phyloP scores from a whole-genome alignment of 2,329 filamentous ascomycete species.

The Xylariaceae sp. region DNA sequence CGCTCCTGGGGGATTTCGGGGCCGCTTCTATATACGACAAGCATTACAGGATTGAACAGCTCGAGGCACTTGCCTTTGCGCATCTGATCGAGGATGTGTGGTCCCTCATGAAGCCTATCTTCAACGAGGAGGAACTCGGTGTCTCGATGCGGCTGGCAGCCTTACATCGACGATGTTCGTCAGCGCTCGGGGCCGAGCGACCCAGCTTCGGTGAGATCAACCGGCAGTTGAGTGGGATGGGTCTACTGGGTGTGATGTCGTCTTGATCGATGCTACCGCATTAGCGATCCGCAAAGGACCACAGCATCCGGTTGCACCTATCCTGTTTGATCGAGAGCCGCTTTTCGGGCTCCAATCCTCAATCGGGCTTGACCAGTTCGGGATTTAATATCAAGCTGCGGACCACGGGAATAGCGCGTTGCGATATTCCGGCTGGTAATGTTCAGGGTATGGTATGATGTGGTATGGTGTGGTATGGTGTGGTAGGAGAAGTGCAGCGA shows the following conservation, averaged over 20 bases:
- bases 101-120: constrained; percentile 34
- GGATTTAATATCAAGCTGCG: constrained; percentile 12
- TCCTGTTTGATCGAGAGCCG: constrained; percentile 3
- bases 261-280: constrained; percentile 9
- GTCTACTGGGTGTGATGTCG: constrained; percentile 6
- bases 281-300: not conserved
- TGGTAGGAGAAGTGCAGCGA: constrained; percentile 7
- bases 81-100: constrained; percentile 50
- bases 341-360: constrained; percentile 12
- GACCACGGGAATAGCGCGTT: constrained; percentile 15
- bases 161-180: constrained; percentile 36
- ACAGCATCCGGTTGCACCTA: constrained; percentile 2
- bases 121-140: constrained; percentile 13
- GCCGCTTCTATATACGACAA: constrained; percentile 48
- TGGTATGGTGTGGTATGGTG: constrained; percentile 11
- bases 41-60: constrained; percentile 40
- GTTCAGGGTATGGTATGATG: constrained; percentile 17
- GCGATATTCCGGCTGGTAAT: not conserved
- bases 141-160: constrained; percentile 29
- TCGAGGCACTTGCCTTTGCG: constrained; percentile 52
- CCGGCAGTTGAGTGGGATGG: constrained; percentile 23
- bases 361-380: not conserved
- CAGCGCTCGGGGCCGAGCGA: constrained; percentile 30
- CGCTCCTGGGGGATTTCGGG: constrained; percentile 51
- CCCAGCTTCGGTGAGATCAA: constrained; percentile 39